These are phyloP conservation scores for Schoenoplectus tabernaemontani DNA, from an alignment of 202 grass and related monocot species.

Conservation along the genomic window DNA sequence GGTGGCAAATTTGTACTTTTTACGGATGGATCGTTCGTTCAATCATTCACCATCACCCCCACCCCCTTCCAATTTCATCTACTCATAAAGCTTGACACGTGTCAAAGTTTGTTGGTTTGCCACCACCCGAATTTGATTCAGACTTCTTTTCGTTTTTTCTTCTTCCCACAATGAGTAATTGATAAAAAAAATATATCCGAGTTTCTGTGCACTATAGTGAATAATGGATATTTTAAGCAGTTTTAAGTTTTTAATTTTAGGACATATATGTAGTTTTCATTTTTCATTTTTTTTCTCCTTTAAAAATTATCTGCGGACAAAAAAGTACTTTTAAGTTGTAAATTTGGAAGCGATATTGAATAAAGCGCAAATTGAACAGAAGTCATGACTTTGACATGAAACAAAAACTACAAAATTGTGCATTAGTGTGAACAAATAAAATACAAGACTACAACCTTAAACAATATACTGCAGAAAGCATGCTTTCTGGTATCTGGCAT, in stretches of 20 bases:
- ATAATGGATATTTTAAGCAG: too few species aligned
- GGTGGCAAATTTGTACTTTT: background rate
- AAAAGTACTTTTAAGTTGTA: background rate
- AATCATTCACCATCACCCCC: background rate
- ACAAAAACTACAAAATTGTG: background rate
- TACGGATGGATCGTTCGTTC: constrained; percentile 1
- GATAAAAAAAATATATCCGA: background rate
- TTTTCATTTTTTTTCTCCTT: background rate
- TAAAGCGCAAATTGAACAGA: background rate
- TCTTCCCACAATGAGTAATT: background rate
- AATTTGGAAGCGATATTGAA: background rate
- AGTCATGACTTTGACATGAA: background rate
- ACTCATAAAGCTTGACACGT: background rate
- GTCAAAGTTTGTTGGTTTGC: constrained; percentile 2
- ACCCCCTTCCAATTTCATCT: background rate
- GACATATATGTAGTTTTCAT: background rate
- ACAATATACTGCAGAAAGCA: background rate
- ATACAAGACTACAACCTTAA: background rate
- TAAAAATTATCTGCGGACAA: background rate
- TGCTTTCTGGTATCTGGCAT: background rate
- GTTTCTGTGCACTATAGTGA: background rate
- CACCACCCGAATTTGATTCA: background rate
- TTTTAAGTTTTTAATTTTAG: background rate
- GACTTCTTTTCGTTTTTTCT: background rate
- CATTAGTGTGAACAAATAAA: background rate